Evolutionary conservation across 805 yeast genomes (phyloP).

Genomic region (Candida dendrica): DNA sequence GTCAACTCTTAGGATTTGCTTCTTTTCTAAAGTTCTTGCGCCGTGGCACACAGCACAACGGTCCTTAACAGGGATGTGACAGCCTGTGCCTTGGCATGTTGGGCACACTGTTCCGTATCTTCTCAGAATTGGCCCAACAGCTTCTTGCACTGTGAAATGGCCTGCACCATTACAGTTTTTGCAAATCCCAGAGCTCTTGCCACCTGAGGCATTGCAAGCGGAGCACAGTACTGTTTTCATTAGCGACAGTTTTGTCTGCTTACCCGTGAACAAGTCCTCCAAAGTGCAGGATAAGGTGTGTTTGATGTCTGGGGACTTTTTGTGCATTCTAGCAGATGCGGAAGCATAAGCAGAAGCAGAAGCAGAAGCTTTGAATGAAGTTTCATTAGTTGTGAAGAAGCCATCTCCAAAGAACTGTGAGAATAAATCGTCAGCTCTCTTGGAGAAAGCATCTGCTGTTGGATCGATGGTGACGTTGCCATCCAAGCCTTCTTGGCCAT

Average conservation of each 20-base stretch:
- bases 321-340: slow-evolving; percentile 1
- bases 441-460: slow-evolving; percentile 4
- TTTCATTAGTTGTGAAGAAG: slow-evolving; percentile 12
- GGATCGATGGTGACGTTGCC: slow-evolving; percentile 12
- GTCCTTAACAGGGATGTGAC: slow-evolving; percentile 22
- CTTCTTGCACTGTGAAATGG: slow-evolving; percentile 29
- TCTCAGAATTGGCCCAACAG: slow-evolving; percentile 38
- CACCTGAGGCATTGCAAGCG: slow-evolving; percentile 49
- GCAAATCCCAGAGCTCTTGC: slow-evolving; percentile 24
- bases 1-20: slow-evolving; percentile 44
- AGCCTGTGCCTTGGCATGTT: slow-evolving; percentile 36
- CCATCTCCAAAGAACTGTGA: slow-evolving; percentile 20
- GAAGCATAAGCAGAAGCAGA: no score
- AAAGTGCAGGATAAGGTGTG: slow-evolving; percentile 48
- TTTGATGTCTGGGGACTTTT: slow-evolving; percentile 46
- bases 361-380: not conserved
- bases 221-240: slow-evolving; percentile 43
- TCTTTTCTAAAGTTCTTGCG: slow-evolving; percentile 36
- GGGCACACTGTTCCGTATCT: slow-evolving; percentile 37
- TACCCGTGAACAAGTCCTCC: slow-evolving; percentile 53
- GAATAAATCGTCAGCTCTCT: slow-evolving; percentile 13
- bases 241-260: slow-evolving; percentile 45
- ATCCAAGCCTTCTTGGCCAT: slow-evolving; percentile 39
- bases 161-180: slow-evolving; percentile 37
- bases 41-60: slow-evolving; percentile 38